phyloP scores from a whole-genome alignment of 805 yeast species.

The Candida maris region DNA sequence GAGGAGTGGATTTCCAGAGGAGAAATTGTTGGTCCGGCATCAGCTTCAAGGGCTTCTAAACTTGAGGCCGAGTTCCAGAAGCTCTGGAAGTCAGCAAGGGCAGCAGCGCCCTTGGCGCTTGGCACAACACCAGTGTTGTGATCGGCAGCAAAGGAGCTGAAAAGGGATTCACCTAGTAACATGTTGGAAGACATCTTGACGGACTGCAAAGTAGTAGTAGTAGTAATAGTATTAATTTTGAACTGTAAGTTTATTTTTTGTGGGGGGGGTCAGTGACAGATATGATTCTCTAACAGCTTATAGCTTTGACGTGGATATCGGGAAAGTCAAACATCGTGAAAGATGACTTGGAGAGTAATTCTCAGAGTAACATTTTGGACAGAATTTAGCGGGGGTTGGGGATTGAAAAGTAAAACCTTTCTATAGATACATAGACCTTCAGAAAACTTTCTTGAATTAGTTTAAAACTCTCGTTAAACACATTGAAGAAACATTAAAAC shows the following conservation, averaged over 20 bases:
- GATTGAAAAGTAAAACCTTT: constrained; percentile 9
- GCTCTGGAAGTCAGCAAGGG: background rate
- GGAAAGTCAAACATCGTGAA: constrained; percentile 21
- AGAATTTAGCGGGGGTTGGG: constrained; percentile 11
- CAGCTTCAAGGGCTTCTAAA: constrained; percentile 1
- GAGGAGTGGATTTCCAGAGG: constrained; percentile 53
- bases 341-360: constrained; percentile 18
- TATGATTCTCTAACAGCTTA: constrained; percentile 8
- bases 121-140: constrained; percentile 7
- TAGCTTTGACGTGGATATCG: background rate
- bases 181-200: constrained; percentile 19
- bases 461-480: constrained; percentile 8
- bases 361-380: constrained; percentile 25
- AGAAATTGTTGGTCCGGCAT: constrained; percentile 30
- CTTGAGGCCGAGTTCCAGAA: background rate
- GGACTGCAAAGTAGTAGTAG: constrained; percentile 2
- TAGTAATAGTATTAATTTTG: too few relatives aligned
- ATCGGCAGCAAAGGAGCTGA: constrained; percentile 21
- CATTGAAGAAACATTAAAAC: constrained; percentile 17
- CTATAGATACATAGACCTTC: constrained; percentile 8
- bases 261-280: too few relatives aligned
- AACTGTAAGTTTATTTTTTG: too few relatives aligned
- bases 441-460: constrained; percentile 19
- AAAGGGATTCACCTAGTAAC: constrained; percentile 34
- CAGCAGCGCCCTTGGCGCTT: background rate